These are phyloP conservation scores for Arthrobotrys iridis DNA, from an alignment of 2,329 filamentous ascomycete genomes.

Conservation along the genomic window DNA sequence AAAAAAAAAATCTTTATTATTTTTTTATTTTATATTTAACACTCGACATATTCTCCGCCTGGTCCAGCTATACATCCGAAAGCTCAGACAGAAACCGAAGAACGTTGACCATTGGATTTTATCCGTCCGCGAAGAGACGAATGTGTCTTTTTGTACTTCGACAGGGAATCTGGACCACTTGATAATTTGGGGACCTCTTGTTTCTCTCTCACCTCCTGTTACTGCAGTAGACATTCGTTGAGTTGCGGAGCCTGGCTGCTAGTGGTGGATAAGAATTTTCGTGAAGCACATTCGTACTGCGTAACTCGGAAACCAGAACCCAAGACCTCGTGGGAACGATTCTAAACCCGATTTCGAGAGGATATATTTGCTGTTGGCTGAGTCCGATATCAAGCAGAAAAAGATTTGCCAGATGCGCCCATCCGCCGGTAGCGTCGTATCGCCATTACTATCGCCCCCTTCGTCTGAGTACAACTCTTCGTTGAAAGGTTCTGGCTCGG, in stretches of 20 bases:
- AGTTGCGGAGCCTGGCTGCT: conserved; percentile 41
- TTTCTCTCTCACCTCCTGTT: conserved; percentile 21
- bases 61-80: conserved; percentile 38
- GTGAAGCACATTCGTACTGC: conserved; percentile 48
- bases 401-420: conserved; percentile 53
- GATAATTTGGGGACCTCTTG: conserved; percentile 35
- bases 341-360: conserved; percentile 27
- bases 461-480: conserved; percentile 53
- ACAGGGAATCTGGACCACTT: conserved; percentile 39
- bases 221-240: conserved; percentile 40
- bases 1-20: conserved; percentile 18
- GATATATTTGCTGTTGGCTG: conserved; percentile 51
- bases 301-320: conserved; percentile 30
- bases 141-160: conserved; percentile 47
- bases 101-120: conserved; percentile 43
- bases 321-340: conserved; percentile 16
- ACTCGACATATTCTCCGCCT: conserved; percentile 49
- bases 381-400: conserved; percentile 52
- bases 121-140: conserved; percentile 43
- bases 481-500: conserved; percentile 46
- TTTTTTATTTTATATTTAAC: conserved; percentile 9
- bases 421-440: conserved; percentile 53
- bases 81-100: conserved; percentile 47
- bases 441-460: conserved; percentile 53
- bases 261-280: conserved; percentile 52